Conservation (phyloP, 2,329 filamentous ascomycete genomes). For the Metarhizium robertsii region DNA sequence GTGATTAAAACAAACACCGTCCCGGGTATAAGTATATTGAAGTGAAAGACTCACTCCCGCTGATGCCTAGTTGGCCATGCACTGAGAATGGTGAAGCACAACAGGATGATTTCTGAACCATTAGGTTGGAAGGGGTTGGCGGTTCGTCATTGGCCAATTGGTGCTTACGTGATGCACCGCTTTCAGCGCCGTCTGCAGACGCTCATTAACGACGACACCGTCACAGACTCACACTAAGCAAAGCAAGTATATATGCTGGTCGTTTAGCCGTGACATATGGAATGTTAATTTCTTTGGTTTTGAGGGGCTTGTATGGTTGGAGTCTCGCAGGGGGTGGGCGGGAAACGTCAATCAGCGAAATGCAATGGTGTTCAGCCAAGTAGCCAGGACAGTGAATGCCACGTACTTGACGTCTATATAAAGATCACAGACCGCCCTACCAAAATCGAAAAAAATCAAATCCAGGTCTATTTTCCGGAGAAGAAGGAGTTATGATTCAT, state of each 20-base stretch:
- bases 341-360: too few relatives aligned
- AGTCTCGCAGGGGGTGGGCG: too few relatives aligned
- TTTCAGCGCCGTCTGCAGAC: neutral
- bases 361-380: too few relatives aligned
- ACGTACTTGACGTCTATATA: too few relatives aligned
- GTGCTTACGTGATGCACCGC: constrained; percentile 8
- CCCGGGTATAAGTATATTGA: neutral
- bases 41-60: constrained; percentile 4
- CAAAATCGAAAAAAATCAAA: too few relatives aligned
- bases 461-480: too few relatives aligned
- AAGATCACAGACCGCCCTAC: too few relatives aligned
- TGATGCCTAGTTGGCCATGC: neutral
- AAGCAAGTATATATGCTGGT: neutral
- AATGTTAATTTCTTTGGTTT: too few relatives aligned
- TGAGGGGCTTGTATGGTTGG: too few relatives aligned
- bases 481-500: too few relatives aligned
- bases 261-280: neutral
- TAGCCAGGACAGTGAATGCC: too few relatives aligned
- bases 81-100: constrained; percentile 1
- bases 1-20: neutral
- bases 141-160: constrained; percentile 6
- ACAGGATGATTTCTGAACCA: neutral
- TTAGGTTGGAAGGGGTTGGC: neutral
- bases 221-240: neutral
- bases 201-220: neutral